Percentiles rank a stretch among this genome's conserved stretches.
phyloP scores from a whole-genome alignment of 1,284 basidiomycete species.

The Leccinum glutinopallens region DNA sequence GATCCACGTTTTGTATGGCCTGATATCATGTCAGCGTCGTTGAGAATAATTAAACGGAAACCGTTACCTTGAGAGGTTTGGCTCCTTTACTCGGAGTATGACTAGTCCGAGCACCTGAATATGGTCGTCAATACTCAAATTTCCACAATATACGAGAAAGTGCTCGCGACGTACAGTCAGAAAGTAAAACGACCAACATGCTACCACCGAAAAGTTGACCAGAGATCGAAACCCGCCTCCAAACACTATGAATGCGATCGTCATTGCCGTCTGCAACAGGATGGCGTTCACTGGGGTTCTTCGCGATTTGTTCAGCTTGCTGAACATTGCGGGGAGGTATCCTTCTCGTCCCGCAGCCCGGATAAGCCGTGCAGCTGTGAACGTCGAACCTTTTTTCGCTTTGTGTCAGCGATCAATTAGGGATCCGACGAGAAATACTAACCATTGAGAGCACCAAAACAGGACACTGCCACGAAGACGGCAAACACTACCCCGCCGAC shows the following conservation, averaged over 20 bases:
- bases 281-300: conserved; percentile 88
- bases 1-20: conserved; percentile 92
- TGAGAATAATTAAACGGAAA: background rate
- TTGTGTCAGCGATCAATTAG: conserved; percentile 13
- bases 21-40: conserved; percentile 31
- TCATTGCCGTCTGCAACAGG: conserved; percentile 73
- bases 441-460: conserved; percentile 92
- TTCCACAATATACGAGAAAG: background rate
- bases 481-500: conserved; percentile 89
- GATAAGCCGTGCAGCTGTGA: conserved; percentile 83
- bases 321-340: conserved; percentile 84
- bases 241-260: conserved; percentile 75
- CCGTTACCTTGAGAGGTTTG: conserved; percentile 75
- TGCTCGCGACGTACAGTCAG: conserved; percentile 64
- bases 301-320: conserved; percentile 69
- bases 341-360: conserved; percentile 88
- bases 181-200: conserved; percentile 91
- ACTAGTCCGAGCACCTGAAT: conserved; percentile 82
- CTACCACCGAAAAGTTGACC: conserved; percentile 87
- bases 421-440: conserved; percentile 15
- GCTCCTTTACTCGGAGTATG: conserved; percentile 89
- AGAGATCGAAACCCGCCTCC: conserved; percentile 88
- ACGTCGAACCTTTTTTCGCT: conserved; percentile 57
- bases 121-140: conserved; percentile 8
- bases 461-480: conserved; percentile 89